Evolutionary conservation across 2,329 filamentous ascomycete genomes (phyloP).

Genomic region (Calonectria naviculata): DNA sequence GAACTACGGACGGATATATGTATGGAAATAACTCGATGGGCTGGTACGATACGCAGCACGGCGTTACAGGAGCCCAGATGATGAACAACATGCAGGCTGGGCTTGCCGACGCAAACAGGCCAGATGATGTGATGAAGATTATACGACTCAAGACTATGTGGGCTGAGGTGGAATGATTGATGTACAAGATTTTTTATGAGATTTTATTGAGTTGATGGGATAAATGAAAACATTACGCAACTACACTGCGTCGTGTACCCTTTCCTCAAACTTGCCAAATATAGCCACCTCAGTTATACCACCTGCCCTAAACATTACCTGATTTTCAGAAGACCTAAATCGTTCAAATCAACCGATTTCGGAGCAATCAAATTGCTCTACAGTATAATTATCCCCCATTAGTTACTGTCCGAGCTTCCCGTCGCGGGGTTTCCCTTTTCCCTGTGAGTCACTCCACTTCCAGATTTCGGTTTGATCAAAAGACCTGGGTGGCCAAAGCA

Average conservation of each 20-base stretch:
- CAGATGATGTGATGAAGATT: slow-evolving; percentile 41
- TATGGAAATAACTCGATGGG: slow-evolving; percentile 49
- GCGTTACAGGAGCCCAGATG: slow-evolving; percentile 47
- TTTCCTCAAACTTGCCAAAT: too few relatives aligned
- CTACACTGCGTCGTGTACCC: too few relatives aligned
- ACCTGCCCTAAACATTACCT: too few relatives aligned
- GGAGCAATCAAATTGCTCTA: too few relatives aligned
- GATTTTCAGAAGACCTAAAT: too few relatives aligned
- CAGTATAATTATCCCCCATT: too few relatives aligned
- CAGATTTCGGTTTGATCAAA: slow-evolving; percentile 43
- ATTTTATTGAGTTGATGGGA: background rate
- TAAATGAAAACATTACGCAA: background rate
- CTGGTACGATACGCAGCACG: slow-evolving; percentile 48
- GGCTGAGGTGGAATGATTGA: slow-evolving; percentile 45
- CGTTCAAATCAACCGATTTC: too few relatives aligned
- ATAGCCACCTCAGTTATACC: too few relatives aligned
- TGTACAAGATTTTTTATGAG: background rate
- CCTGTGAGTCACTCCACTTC: slow-evolving; percentile 27
- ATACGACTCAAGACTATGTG: slow-evolving; percentile 40
- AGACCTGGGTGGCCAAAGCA: slow-evolving; percentile 55
- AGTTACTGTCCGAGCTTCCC: background rate
- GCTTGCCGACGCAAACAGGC: slow-evolving; percentile 40
- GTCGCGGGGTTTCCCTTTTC: slow-evolving; percentile 33
- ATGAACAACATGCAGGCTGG: slow-evolving; percentile 46
- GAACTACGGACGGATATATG: slow-evolving; percentile 41